Evolutionary conservation across 2,329 filamentous ascomycete species (phyloP), one percentile per base, ranked within the genome.

Genomic region (Talaromyces pinophilus): DNA sequence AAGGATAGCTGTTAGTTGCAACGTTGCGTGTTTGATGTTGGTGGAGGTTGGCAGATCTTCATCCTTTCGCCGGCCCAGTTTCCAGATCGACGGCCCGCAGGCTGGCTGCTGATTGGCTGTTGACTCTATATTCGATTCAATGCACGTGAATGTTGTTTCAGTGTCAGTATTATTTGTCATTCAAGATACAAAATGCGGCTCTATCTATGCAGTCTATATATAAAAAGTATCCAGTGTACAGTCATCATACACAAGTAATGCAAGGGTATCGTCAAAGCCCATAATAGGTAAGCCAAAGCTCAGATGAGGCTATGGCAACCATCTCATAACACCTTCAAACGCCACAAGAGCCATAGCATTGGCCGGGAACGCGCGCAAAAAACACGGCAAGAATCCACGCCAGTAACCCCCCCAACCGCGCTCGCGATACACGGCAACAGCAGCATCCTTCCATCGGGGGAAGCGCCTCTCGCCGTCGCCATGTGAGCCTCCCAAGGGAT

Each of bases 321-420:
- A 74, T 67, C 92, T 87, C 91, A 97, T 94, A 63, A 95, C 91
- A 2, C 90, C 92, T 78, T 99, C 95, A 83, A 98, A 98, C 33
- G 91, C 93, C 63, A 97, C 88, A 75, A 98, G 80, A 1, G 95
- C 94, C 87, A 95, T 90, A 0, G 93, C 95, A 82, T 98, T 98
- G 28, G 95, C 94, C 15, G 95, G 95, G 77, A 98, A 98, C 3
- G 95, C 95, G 70, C 95, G 84, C 75, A 98, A 77, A 76, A 98
- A 97, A 77, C 94, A 98, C 1, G 95, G 95, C 74, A 96, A 74
- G 74, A 99, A 99, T 0, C 95, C 95, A 71, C 95, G 86, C 90
- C 93, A 98, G 77, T 93, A 98, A 0, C 93, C 95, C 75, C 80
- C 90, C 80, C 81, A 88, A 1, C 95, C 95, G 59, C 81, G 81